Percentiles rank a stretch among this genome's conserved stretches.
phyloP scores from a whole-genome alignment of 768 basidiomycete genomes.

The Naganishia vaughanmartiniae region DNA sequence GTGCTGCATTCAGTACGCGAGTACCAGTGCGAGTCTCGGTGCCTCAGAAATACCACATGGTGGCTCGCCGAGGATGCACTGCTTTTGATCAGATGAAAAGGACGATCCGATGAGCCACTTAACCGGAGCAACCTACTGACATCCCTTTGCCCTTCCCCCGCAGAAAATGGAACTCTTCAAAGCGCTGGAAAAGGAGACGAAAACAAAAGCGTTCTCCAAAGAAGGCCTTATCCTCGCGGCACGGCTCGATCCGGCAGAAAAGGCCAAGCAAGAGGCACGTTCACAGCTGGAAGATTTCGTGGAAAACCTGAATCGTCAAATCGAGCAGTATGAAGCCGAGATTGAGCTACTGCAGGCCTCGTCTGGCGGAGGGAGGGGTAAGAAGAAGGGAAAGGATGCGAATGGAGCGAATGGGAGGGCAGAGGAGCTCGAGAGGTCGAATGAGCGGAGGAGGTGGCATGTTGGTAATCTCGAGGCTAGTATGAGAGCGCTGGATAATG shows the following conservation, averaged over 20 bases:
- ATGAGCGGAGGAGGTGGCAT: slow-evolving; percentile 95
- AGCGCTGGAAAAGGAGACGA: slow-evolving; percentile 99
- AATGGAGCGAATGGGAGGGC: slow-evolving; percentile 60
- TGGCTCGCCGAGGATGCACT: too few species aligned
- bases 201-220: slow-evolving; percentile 99
- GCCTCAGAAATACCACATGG: too few species aligned
- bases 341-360: slow-evolving; percentile 76
- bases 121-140: neutral
- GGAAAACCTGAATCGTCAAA: slow-evolving; percentile 86
- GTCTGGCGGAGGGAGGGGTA: slow-evolving; percentile 47
- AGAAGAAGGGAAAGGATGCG: slow-evolving; percentile 74
- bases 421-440: slow-evolving; percentile 79
- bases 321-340: slow-evolving; percentile 92
- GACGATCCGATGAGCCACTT: too few species aligned
- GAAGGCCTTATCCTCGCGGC: slow-evolving; percentile 92
- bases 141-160: slow-evolving; percentile 29
- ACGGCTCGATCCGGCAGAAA: slow-evolving; percentile 93
- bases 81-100: too few species aligned
- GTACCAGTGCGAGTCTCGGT: too few species aligned
- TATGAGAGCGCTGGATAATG: slow-evolving; percentile 87
- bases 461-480: slow-evolving; percentile 88
- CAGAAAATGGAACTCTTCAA: slow-evolving; percentile 99
- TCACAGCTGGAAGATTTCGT: slow-evolving; percentile 83
- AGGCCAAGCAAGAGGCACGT: slow-evolving; percentile 83
- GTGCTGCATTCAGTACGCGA: too few species aligned